Percentiles rank a stretch among this genome's conserved stretches.
phyloP scores from a whole-genome alignment of 441 rosid genomes.

The Adansonia gregorii region DNA sequence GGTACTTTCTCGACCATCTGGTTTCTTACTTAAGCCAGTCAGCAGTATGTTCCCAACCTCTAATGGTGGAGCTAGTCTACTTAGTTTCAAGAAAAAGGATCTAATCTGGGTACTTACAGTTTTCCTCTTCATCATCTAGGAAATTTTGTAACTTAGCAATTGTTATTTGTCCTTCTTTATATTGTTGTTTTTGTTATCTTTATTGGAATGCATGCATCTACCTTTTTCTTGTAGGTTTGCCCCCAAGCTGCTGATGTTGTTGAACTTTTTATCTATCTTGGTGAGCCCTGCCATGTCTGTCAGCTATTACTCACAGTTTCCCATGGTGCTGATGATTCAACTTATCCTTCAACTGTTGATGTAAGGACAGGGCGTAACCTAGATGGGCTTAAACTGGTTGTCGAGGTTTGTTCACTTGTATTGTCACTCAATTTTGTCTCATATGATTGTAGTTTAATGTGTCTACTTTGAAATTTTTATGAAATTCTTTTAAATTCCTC shows the following conservation, averaged over 20 bases:
- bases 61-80: conserved; percentile 63
- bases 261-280: conserved; percentile 86
- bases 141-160: conserved; percentile 19
- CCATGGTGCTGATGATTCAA: conserved; percentile 93
- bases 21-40: conserved; percentile 91
- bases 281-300: conserved; percentile 96
- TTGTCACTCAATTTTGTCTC: conserved; percentile 22
- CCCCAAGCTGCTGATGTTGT: conserved; percentile 83
- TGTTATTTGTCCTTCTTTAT: conserved; percentile 13
- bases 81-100: conserved; percentile 82
- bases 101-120: conserved; percentile 72
- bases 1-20: conserved; percentile 85
- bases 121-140: conserved; percentile 25
- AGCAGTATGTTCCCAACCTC: conserved; percentile 61
- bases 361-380: conserved; percentile 84
- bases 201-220: conserved; percentile 9
- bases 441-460: conserved; percentile 11
- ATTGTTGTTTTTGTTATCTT: conserved; percentile 11
- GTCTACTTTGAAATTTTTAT: conserved; percentile 1
- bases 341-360: conserved; percentile 84
- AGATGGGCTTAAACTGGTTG: conserved; percentile 83
- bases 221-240: conserved; percentile 65
- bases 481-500: conserved; percentile 10
- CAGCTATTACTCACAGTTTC: conserved; percentile 87
- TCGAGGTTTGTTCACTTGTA: conserved; percentile 70